Base-by-base conservation (phyloP, 345 rosid species). In the Hypericum perforatum region DNA sequence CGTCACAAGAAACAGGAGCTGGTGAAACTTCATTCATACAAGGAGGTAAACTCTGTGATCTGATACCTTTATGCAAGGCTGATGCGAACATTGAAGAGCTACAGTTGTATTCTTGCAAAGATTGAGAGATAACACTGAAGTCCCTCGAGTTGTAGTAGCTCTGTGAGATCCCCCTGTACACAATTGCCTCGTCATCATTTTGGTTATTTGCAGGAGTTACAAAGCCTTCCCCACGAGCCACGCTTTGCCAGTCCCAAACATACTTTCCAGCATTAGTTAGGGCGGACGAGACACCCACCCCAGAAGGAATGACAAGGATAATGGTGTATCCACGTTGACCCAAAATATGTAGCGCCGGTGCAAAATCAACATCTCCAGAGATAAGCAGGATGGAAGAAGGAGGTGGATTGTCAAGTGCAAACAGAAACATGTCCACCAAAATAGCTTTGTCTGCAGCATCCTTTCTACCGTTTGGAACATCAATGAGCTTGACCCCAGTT, bases 381-480 rank as follows among this genome's bases (percentile, higher is more conserved):
- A 92, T 82, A 29, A 92, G 77, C 78, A 92, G 63, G 57, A 92
- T 83, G 9, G 94, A 83, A n/a, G 97, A 74, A 52, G 99, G 95
- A 0, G 95, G 87, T 5, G 76, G 89, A 53, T 92, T 74, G 68
- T 92, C 99, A 5, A 92, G 94, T 3, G 84, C 94, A 67, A 92
- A 92, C 53, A 92, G 77, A 63, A 92, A 92, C 99, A 92, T 85
- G 70, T 92, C 99, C 9, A 92, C 78, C 65, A 92, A 62, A 60
- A 92, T 92, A 39, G 99, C 99, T 66, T 85, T 89, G 68, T 92
- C 99, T 43, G 99, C 84, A 41, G 97, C 99, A 59, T 89, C 99
- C 74, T 92, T 92, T 59, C 97, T 82, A 41, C 95, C 94, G 39
- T 92, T 92, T 3, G 97, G 98, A 59, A 92, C 99, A 70, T 92